Evolutionary conservation across 1,139 yeast species (phyloP).

Genomic region (Scheffersomyces quercinus): DNA sequence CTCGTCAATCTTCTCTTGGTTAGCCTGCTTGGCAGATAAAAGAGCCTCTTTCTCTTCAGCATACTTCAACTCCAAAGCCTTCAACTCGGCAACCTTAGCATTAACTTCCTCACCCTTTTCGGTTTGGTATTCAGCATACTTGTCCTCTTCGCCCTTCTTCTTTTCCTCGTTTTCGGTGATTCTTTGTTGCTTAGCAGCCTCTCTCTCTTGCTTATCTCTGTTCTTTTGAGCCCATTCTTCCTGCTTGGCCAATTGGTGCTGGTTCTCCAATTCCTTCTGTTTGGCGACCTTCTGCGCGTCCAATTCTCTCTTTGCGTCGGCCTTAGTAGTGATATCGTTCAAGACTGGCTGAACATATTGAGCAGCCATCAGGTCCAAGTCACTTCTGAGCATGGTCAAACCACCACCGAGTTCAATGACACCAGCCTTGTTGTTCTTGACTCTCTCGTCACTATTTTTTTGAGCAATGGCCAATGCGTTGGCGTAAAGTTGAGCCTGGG

Average conservation of each 20-base stretch:
- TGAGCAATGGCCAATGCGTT: conserved; percentile 66
- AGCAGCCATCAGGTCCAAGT: conserved; percentile 80
- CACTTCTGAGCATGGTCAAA: conserved; percentile 69
- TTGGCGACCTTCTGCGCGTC: conserved; percentile 44
- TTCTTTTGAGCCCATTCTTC: conserved; percentile 52
- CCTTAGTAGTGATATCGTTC: conserved; percentile 70
- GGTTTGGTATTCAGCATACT: conserved; percentile 31
- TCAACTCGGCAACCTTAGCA: conserved; percentile 35
- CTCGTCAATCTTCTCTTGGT: conserved; percentile 41
- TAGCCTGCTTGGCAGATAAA: conserved; percentile 38
- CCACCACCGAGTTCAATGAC: conserved; percentile 89
- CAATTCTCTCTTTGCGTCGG: conserved; percentile 65
- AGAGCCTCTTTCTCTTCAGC: conserved; percentile 41
- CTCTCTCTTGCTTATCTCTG: conserved; percentile 41
- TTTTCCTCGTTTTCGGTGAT: conserved; percentile 38
- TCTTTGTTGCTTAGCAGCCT: conserved; percentile 41
- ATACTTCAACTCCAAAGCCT: conserved; percentile 31
- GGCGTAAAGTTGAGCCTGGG: conserved; percentile 47
- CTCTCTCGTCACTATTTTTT: conserved; percentile 57
- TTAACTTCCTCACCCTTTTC: conserved; percentile 41
- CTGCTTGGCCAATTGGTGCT: conserved; percentile 50
- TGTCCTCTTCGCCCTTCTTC: conserved; percentile 41
- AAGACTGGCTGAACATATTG: conserved; percentile 85
- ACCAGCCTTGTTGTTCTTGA: conserved; percentile 47
- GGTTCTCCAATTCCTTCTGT: conserved; percentile 33